Evolutionary conservation across 345 rosid genomes (phyloP).

Genomic region (Lumnitzera littorea): DNA sequence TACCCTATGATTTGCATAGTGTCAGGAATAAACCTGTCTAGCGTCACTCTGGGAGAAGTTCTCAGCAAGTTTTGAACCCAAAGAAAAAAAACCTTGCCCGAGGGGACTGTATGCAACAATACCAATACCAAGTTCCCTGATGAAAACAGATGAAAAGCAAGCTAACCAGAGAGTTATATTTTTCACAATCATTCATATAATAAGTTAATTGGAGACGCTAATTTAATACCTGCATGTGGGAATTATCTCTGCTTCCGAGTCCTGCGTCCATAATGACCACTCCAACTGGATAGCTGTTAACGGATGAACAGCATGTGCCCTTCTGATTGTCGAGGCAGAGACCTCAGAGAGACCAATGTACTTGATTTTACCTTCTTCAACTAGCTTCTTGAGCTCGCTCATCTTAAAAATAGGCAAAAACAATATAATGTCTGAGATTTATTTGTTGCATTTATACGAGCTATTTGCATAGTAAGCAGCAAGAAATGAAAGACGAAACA

Average conservation of each 20-base stretch:
- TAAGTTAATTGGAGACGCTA: background rate
- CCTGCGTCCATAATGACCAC: conserved; percentile 82
- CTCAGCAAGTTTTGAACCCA: conserved; percentile 50
- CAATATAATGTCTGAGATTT: background rate
- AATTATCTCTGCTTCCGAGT: conserved; percentile 61
- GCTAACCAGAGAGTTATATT: background rate
- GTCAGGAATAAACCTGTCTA: conserved; percentile 28
- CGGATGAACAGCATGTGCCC: conserved; percentile 80
- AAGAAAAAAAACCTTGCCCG: conserved; percentile 57
- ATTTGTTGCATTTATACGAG: too few species aligned
- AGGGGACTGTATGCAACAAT: conserved; percentile 68
- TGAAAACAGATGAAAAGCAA: conserved; percentile 6
- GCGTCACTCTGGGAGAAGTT: conserved; percentile 28
- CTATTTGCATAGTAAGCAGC: too few species aligned
- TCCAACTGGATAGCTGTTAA: conserved; percentile 63
- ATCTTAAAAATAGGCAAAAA: background rate
- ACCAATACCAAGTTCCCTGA: conserved; percentile 70
- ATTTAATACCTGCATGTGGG: conserved; percentile 23
- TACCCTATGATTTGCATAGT: background rate
- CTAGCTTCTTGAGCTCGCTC: conserved; percentile 3
- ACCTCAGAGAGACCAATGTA: conserved; percentile 68
- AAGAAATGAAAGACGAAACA: too few species aligned
- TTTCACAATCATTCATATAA: background rate
- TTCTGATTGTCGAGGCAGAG: conserved; percentile 67
- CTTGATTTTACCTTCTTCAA: conserved; percentile 60